Evolutionary conservation across 2,329 filamentous ascomycete species (phyloP), one percentile per base, ranked within the genome.

Genomic region (Xylaria hypoxylon): DNA sequence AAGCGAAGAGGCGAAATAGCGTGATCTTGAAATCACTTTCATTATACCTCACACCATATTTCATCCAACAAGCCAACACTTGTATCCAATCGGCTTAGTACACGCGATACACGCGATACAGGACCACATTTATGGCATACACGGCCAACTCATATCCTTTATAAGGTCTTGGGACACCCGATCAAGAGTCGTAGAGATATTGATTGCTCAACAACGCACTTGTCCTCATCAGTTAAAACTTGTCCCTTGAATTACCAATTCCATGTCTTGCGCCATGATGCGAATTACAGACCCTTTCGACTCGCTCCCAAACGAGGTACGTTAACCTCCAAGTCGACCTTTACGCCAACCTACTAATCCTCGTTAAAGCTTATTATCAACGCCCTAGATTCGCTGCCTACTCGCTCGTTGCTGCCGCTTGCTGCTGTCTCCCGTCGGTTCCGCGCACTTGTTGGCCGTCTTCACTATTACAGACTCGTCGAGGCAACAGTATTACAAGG

Each of bases 391-490:
- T 73, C 76, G 8, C 81, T 89, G 59, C 73, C 80, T 5, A 86
- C 85, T 5, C 78, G 78, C 59, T 75, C 80, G n/a, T 81, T 90
- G 55, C 82, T 92, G 31, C 82, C 83, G 15, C 74, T 91, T 62
- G 84, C 87, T 47, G 74, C 83, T 51, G 82, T 90, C 61, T 91
- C 85, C 60, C 87, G 84, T 33, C 89, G 87, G 44, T 87, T 93
- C 72, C 85, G 90, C 76, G 86, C 83, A 45, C 75, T 92, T 45
- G 84, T 91, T 63, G 79, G 89, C 4, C 86, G 87, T 28, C 85
- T 92, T 50, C 79, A 93, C 7, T 87, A 91, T 69, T 84, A 85
- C 55, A 89, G 91, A 38, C 82, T 93, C 1, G 79, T 89, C 52
- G 77, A 84, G 22, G 87, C 88, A 22, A 84, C 88, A 4, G 80